These are phyloP conservation scores for Schoenoplectus tabernaemontani DNA, from an alignment of 202 grass and related monocot genomes.

Conservation along the genomic window DNA sequence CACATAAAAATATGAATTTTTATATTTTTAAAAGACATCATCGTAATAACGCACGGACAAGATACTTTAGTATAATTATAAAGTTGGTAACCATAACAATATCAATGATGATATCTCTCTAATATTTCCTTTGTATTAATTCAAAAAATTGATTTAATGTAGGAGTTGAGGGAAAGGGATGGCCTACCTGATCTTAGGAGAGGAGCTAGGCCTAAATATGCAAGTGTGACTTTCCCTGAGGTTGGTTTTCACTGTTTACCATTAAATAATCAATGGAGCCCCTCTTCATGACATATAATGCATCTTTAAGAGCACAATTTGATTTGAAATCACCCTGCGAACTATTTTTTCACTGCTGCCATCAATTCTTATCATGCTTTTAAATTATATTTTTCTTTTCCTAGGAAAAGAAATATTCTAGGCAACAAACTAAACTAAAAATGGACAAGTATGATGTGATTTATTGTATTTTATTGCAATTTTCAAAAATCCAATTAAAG, in stretches of 20 bases:
- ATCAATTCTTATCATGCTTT: neutral
- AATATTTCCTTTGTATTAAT: neutral
- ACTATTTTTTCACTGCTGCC: neutral
- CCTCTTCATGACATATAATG: neutral
- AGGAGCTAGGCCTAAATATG: conserved; percentile 84
- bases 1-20: too few relatives aligned
- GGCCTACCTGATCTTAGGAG: conserved; percentile 85
- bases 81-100: too few relatives aligned
- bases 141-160: conserved; percentile 31
- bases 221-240: conserved; percentile 66
- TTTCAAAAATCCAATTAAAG: neutral
- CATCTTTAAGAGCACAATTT: neutral
- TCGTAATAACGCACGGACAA: too few relatives aligned
- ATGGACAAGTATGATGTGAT: neutral
- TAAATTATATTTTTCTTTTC: neutral
- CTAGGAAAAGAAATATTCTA: neutral
- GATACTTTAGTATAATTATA: too few relatives aligned
- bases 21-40: too few relatives aligned
- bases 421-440: neutral
- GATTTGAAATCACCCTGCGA: neutral
- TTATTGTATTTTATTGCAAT: neutral
- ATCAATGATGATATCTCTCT: too few relatives aligned
- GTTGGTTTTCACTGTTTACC: conserved; percentile 23
- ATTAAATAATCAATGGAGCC: neutral
- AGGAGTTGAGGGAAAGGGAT: conserved; percentile 75